Conservation (phyloP, 2,329 filamentous ascomycete species). For the Phyllosticta paracitricarpa region DNA sequence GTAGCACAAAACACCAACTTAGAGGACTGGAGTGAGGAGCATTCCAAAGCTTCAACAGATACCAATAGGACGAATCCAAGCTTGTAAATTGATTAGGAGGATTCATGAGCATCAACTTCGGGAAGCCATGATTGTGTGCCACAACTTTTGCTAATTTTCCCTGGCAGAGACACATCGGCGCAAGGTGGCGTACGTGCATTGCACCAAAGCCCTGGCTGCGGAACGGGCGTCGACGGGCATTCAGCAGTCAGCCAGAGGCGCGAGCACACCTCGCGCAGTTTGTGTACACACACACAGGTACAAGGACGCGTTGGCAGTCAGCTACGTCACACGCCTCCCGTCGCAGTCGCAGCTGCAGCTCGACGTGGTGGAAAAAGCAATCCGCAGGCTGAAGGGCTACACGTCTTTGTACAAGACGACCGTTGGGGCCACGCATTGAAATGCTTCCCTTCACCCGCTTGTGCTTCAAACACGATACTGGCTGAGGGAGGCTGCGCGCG, state of each 20-base stretch:
- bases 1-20: too few species aligned
- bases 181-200: neutral
- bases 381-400: neutral
- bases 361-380: neutral
- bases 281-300: neutral
- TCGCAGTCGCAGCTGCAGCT: neutral
- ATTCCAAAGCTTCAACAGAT: too few species aligned
- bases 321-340: neutral
- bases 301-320: neutral
- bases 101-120: too few species aligned
- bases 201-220: neutral
- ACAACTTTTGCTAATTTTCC: too few species aligned
- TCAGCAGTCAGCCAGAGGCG: neutral
- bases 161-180: too few species aligned
- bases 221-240: neutral
- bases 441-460: neutral
- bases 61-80: too few species aligned
- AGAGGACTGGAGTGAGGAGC: too few species aligned
- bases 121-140: too few species aligned
- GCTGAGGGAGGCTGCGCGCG: neutral
- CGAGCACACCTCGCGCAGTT: neutral
- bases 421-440: neutral
- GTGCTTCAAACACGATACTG: neutral
- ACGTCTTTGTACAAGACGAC: neutral
- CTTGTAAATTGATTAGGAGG: too few species aligned